Evolutionary conservation across 2,329 filamentous ascomycete species (phyloP).

Genomic region (Aspergillus ruber): DNA sequence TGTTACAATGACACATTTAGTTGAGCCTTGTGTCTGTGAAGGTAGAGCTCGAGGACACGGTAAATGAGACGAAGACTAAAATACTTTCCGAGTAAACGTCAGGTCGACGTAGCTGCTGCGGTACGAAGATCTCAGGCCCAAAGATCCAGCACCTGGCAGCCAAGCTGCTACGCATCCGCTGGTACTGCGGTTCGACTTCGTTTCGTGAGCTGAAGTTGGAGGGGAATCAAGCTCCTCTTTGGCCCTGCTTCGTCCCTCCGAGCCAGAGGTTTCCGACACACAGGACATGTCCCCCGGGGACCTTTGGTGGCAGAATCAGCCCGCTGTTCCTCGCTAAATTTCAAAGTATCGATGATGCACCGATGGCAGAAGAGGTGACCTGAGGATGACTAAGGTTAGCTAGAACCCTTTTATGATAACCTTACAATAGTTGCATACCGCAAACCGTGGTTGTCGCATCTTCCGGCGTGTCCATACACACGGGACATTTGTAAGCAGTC

Average conservation of each 20-base stretch:
- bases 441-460: conserved; percentile 56
- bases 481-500: conserved; percentile 52
- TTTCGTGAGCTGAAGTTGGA: conserved; percentile 32
- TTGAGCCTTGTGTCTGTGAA: no score
- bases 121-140: no score
- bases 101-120: no score
- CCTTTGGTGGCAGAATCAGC: conserved; percentile 25
- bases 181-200: conserved; percentile 14
- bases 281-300: conserved; percentile 37
- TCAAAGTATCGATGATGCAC: conserved; percentile 56
- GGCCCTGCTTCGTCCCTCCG: conserved; percentile 30
- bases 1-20: no score
- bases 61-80: no score
- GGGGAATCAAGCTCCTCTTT: conserved; percentile 31
- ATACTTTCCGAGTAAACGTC: no score
- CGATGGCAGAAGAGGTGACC: conserved; percentile 60
- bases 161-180: not conserved
- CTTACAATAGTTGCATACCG: conserved; percentile 40
- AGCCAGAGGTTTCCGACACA: conserved; percentile 38
- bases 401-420: not conserved
- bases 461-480: conserved; percentile 57
- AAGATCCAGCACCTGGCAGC: not conserved
- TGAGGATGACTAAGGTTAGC: conserved; percentile 20
- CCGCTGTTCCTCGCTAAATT: conserved; percentile 47
- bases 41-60: no score